A percentile compares a stretch with the other conserved stretches of the same genome.
These are phyloP conservation scores for Suillus cothurnatus DNA, from an alignment of 768 basidiomycete species.

Conservation along the genomic window DNA sequence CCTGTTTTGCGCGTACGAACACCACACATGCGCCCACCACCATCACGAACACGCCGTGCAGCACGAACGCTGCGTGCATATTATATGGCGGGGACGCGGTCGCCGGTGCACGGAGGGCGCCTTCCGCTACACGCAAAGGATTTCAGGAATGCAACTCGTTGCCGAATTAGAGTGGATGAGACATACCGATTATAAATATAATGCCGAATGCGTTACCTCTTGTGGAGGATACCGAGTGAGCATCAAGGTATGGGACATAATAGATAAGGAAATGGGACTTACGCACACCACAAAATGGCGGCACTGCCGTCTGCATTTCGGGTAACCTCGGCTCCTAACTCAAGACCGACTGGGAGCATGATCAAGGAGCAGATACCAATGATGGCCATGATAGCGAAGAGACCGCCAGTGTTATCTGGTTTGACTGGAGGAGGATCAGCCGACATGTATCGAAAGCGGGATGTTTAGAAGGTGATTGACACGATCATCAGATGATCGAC, in stretches of 20 bases:
- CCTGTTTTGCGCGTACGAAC: constrained; percentile 61
- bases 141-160: constrained; percentile 3
- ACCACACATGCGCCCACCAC: constrained; percentile 44
- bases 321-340: constrained; percentile 79
- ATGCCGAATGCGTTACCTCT: constrained; percentile 72
- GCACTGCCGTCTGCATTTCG: constrained; percentile 78
- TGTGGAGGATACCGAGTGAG: not conserved
- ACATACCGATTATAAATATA: constrained; percentile 62
- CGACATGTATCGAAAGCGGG: not conserved
- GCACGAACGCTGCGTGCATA: constrained; percentile 68
- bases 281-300: constrained; percentile 77
- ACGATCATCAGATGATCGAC: not conserved
- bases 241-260: not conserved
- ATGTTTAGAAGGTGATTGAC: not conserved
- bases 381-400: constrained; percentile 69
- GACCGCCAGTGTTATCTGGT: constrained; percentile 56
- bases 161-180: not conserved
- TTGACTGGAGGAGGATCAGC: constrained; percentile 45
- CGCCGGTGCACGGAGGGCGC: constrained; percentile 64
- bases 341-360: constrained; percentile 75
- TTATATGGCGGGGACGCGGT: constrained; percentile 70
- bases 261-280: constrained; percentile 27
- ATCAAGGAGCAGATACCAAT: constrained; percentile 68
- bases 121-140: constrained; percentile 47
- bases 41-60: constrained; percentile 58